A percentile compares a stretch with the other conserved stretches of the same genome.
Conservation (phyloP, 331 rosid genomes). For the Saraca asoca region DNA sequence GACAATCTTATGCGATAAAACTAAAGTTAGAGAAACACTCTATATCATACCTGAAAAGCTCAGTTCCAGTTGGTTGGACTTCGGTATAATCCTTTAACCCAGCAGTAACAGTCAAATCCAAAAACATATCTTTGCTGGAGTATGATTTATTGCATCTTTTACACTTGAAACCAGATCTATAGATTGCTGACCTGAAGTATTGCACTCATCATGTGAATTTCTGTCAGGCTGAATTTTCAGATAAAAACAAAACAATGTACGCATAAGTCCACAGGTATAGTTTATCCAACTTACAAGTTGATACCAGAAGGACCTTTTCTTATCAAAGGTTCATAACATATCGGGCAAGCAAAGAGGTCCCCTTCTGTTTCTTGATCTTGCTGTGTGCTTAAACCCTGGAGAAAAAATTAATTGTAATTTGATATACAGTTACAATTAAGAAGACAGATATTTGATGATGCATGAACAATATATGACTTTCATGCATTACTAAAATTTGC, state of each 20-base stretch:
- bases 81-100: constrained; percentile 73
- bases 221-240: not conserved
- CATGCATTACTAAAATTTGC: not conserved
- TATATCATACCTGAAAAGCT: constrained; percentile 64
- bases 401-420: constrained; percentile 13
- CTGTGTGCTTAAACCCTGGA: constrained; percentile 48
- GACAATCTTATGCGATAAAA: constrained; percentile 7
- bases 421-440: not conserved
- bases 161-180: constrained; percentile 89
- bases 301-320: constrained; percentile 87
- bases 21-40: constrained; percentile 5
- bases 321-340: constrained; percentile 83
- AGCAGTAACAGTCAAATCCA: constrained; percentile 82
- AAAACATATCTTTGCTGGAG: constrained; percentile 73
- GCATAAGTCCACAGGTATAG: constrained; percentile 1
- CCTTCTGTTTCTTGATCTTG: constrained; percentile 42
- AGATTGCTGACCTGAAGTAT: constrained; percentile 73
- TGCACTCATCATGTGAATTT: constrained; percentile 24
- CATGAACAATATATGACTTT: not conserved
- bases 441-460: not conserved
- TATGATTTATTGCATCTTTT: constrained; percentile 71
- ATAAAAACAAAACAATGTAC: constrained; percentile 1
- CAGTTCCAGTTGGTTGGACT: constrained; percentile 64
- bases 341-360: constrained; percentile 82
- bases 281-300: constrained; percentile 63